Conservation (phyloP, 306 rosid genomes). For the Castanea crenata region DNA sequence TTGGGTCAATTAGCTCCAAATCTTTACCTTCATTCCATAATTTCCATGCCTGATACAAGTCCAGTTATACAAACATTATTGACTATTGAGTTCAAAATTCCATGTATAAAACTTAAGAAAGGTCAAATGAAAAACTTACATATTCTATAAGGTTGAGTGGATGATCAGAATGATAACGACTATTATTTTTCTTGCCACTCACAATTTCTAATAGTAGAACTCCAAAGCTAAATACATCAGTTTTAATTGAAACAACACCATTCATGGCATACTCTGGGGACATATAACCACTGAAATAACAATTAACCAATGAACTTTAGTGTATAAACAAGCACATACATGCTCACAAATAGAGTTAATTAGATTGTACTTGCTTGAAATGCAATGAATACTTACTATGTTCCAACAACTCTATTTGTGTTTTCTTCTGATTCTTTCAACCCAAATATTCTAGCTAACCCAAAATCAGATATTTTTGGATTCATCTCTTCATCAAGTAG, state of each 20-base stretch:
- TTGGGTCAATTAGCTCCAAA: slow-evolving; percentile 1
- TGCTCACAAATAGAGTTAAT: not conserved
- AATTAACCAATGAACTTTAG: too few relatives aligned
- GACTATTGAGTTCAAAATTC: not conserved
- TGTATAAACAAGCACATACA: not conserved
- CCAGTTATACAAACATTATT: not conserved
- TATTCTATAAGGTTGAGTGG: slow-evolving; percentile 14
- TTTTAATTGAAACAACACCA: slow-evolving; percentile 22
- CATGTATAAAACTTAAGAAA: too few relatives aligned
- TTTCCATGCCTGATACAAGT: slow-evolving; percentile 11
- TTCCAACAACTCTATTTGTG: slow-evolving; percentile 28
- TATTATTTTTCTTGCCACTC: slow-evolving; percentile 8
- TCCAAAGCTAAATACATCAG: slow-evolving; percentile 34
- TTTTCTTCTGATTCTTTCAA: slow-evolving; percentile 25
- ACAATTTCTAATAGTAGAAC: slow-evolving; percentile 22
- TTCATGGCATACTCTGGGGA: slow-evolving; percentile 25
- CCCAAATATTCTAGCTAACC: slow-evolving; percentile 36
- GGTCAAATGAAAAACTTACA: slow-evolving; percentile 3
- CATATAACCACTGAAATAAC: slow-evolving; percentile 23
- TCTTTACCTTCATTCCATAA: slow-evolving; percentile 13
- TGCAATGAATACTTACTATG: slow-evolving; percentile 19
- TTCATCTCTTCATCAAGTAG: slow-evolving; percentile 31
- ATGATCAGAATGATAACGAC: not conserved
- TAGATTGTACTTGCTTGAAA: not conserved
- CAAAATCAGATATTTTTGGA: slow-evolving; percentile 38